Evolutionary conservation across 2,329 filamentous ascomycete species (phyloP).

Genomic region (Chrysoporthe cubensis): DNA sequence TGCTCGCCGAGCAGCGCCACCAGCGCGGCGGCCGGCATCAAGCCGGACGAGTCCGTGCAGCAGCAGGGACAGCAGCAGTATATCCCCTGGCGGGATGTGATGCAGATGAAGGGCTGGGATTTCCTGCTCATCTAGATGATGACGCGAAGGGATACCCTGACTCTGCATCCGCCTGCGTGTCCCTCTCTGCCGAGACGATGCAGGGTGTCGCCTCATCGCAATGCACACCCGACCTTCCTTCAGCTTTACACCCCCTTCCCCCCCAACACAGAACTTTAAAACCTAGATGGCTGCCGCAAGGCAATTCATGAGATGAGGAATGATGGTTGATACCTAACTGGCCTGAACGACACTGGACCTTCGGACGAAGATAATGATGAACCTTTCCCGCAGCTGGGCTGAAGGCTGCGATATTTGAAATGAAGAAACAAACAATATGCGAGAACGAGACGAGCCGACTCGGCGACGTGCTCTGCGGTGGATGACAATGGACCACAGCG

Average conservation of each 20-base stretch:
- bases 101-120: slow-evolving; percentile 90
- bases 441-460: neutral
- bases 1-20: slow-evolving; percentile 42
- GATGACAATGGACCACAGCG: slow-evolving; percentile 20
- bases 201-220: neutral
- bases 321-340: slow-evolving; percentile 26
- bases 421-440: slow-evolving; percentile 2
- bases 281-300: slow-evolving; percentile 28
- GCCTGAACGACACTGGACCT: slow-evolving; percentile 29
- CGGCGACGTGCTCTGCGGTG: slow-evolving; percentile 3
- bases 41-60: slow-evolving; percentile 39
- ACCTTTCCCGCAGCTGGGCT: slow-evolving; percentile 27
- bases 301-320: slow-evolving; percentile 23
- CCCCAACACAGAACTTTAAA: slow-evolving; percentile 20
- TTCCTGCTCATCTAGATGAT: slow-evolving; percentile 77
- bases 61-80: slow-evolving; percentile 46
- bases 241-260: slow-evolving; percentile 29
- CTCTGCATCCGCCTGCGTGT: slow-evolving; percentile 27
- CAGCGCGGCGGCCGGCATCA: slow-evolving; percentile 40
- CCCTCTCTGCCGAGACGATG: slow-evolving; percentile 10
- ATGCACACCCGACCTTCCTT: slow-evolving; percentile 12
- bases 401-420: slow-evolving; percentile 23
- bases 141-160: slow-evolving; percentile 24
- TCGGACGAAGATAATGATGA: slow-evolving; percentile 6
- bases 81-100: slow-evolving; percentile 93